Evolutionary conservation across 352 stramenopile genomes (phyloP).

Genomic region (Globisporangium echinulatum): DNA sequence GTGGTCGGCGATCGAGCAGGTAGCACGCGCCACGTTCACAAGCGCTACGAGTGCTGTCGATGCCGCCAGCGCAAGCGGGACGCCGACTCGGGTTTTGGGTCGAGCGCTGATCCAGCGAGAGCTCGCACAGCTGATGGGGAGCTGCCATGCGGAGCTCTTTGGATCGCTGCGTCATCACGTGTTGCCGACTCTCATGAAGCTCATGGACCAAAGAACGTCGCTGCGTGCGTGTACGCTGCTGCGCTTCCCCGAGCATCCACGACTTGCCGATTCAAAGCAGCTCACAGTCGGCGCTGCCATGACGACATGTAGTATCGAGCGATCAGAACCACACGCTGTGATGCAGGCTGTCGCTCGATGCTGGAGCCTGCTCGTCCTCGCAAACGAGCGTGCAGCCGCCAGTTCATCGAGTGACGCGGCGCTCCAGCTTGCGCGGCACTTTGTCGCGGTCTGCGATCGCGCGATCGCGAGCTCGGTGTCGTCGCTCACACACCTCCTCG

Average conservation of each 20-base stretch:
- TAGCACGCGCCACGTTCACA: background rate
- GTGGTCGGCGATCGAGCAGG: slow-evolving; percentile 16
- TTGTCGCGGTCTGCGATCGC: slow-evolving; percentile 19
- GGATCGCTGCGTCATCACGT: background rate
- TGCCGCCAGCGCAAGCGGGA: background rate
- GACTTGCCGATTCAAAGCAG: background rate
- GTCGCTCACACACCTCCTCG: slow-evolving; percentile 17
- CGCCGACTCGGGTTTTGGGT: background rate
- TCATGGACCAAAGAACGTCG: background rate
- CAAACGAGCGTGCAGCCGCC: background rate
- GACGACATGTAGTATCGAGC: background rate
- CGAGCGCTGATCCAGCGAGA: slow-evolving; percentile 7
- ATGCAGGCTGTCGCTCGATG: slow-evolving; percentile 28
- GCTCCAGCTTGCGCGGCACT: slow-evolving; percentile 20
- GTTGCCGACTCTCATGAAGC: slow-evolving; percentile 4
- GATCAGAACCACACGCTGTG: slow-evolving; percentile 14
- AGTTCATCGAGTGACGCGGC: slow-evolving; percentile 5
- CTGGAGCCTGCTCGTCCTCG: slow-evolving; percentile 18
- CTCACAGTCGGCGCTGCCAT: background rate
- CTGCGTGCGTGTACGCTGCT: background rate
- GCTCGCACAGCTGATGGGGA: slow-evolving; percentile 4
- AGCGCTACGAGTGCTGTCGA: background rate
- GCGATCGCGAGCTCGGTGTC: slow-evolving; percentile 16
- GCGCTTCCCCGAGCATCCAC: background rate
- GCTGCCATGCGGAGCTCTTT: slow-evolving; percentile 4